These are phyloP conservation scores for Thalia dealbata DNA, from an alignment of 176 grass and related monocot species.

Conservation along the genomic window DNA sequence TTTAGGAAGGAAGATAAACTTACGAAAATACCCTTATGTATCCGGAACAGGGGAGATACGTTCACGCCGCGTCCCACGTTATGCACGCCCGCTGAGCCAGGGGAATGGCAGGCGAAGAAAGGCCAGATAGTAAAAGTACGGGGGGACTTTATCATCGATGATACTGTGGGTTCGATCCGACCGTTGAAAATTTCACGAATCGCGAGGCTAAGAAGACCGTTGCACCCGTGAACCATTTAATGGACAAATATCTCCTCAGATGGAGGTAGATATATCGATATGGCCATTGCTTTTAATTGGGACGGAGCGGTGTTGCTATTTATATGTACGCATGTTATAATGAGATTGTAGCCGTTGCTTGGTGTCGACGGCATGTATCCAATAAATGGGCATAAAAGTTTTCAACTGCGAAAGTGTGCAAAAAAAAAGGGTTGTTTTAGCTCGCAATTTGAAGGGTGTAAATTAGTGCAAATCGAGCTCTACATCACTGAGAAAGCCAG, in stretches of 20 bases:
- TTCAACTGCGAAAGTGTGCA: too few species aligned
- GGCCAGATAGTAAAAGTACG: not conserved
- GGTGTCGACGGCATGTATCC: not conserved
- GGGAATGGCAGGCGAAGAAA: not conserved
- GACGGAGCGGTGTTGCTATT: not conserved
- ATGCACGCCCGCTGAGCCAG: not conserved
- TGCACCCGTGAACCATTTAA: not conserved
- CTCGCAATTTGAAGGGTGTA: too few species aligned
- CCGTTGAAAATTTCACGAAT: not conserved
- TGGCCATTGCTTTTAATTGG: not conserved
- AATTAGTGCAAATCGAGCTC: too few species aligned
- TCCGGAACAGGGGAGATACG: not conserved
- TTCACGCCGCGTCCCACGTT: not conserved
- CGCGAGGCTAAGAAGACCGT: not conserved
- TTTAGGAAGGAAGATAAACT: not conserved
- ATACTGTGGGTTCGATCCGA: not conserved
- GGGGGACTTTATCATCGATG: not conserved
- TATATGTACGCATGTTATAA: too few species aligned
- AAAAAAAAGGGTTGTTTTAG: too few species aligned
- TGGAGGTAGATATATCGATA: not conserved
- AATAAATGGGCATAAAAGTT: not conserved
- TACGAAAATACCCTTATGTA: conserved; percentile 2
- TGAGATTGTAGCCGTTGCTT: not conserved
- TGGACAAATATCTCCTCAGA: not conserved
- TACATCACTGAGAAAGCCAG: too few species aligned